Conservation (phyloP, 257 asterid species). For the Haberlea rhodopensis region DNA sequence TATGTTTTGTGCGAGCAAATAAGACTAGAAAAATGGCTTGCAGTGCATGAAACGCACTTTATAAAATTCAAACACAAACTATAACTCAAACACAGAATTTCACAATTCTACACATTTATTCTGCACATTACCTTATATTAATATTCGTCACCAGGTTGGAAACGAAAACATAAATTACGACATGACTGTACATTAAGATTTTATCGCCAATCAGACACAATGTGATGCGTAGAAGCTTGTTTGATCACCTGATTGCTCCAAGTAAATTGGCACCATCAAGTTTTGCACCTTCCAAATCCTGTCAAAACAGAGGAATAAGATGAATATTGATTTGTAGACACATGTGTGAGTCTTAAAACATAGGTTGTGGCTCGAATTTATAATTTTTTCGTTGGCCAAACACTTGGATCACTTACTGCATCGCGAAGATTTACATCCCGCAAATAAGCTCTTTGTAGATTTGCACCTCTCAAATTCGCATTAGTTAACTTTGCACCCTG, state of each 20-base stretch:
- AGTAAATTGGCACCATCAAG: conserved; percentile 86
- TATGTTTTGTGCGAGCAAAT: no score
- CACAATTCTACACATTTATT: not conserved
- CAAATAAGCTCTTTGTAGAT: conserved; percentile 93
- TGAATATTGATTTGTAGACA: not conserved
- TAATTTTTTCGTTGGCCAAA: not conserved
- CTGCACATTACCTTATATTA: no score
- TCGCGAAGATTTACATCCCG: conserved; percentile 85
- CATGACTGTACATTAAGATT: not conserved
- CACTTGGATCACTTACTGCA: conserved; percentile 58
- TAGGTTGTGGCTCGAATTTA: no score
- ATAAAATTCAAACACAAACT: no score
- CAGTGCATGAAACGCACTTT: no score
- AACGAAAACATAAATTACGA: not conserved
- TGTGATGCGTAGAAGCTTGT: conserved; percentile 2
- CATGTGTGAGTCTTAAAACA: no score
- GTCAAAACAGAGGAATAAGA: conserved; percentile 15
- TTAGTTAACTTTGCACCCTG: conserved; percentile 96
- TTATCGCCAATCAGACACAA: not conserved
- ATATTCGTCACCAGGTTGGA: not conserved
- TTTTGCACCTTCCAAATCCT: conserved; percentile 83
- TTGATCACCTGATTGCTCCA: conserved; percentile 66
- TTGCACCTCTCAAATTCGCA: conserved; percentile 90
- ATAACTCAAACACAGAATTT: no score
- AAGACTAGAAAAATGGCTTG: no score